A percentile compares a stretch with the other conserved stretches of the same genome.
phyloP scores from a whole-genome alignment of 345 rosid species.

The Linum usitatissimum region DNA sequence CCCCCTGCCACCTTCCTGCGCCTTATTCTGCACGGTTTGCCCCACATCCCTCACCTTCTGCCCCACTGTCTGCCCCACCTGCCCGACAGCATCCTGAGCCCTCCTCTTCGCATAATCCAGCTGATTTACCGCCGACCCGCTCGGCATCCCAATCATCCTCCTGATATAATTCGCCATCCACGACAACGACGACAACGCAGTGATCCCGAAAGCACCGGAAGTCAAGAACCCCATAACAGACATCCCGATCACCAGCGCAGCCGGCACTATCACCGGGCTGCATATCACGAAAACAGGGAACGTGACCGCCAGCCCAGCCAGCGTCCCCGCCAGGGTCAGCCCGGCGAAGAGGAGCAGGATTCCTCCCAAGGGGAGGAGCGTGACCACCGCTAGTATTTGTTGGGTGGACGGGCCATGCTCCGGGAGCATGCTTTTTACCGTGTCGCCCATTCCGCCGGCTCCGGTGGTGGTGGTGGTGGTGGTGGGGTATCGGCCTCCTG shows the following conservation, averaged over 20 bases:
- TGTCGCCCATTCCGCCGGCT: neutral
- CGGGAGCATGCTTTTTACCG: neutral
- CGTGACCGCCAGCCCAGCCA: conserved; percentile 1
- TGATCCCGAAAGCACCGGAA: conserved; percentile 5
- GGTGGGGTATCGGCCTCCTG: no score
- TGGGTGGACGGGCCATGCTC: neutral
- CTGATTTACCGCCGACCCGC: neutral
- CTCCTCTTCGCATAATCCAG: neutral
- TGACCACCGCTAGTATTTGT: conserved; percentile 1
- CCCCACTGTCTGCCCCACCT: neutral
- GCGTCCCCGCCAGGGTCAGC: neutral
- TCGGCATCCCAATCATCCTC: neutral
- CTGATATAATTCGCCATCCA: conserved; percentile 5
- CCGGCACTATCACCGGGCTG: conserved; percentile 7
- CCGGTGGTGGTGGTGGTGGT: no score
- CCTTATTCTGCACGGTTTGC: neutral
- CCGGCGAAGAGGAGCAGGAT: neutral
- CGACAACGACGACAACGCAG: conserved; percentile 4
- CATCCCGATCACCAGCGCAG: conserved; percentile 2
- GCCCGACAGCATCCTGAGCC: conserved; percentile 4
- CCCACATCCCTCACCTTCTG: conserved; percentile 1
- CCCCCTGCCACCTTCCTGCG: no score
- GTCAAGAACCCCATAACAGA: conserved; percentile 6
- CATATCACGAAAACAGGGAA: neutral
- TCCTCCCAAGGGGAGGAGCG: neutral